Evolutionary conservation across 345 rosid genomes (phyloP), one percentile per base, ranked within the genome.

Genomic region (Ceriops decandra): DNA sequence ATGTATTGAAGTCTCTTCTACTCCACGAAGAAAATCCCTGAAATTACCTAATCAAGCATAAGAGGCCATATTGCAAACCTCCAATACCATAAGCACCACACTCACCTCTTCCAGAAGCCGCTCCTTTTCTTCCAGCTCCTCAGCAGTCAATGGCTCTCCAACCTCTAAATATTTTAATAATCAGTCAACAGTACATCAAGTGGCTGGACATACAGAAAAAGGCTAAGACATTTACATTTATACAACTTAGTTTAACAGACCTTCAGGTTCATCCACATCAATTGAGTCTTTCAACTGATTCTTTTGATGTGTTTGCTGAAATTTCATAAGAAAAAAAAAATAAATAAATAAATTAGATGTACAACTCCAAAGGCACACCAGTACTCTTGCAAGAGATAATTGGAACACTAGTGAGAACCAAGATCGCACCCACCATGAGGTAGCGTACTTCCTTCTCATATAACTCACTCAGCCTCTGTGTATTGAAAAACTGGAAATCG

Each of bases 1-100:
- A 95, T 36, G 91, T 67, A 76, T 87, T 91, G 71, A 95, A 95
- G 79, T 95, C 98, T 85, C 88, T 89, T 79, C 90, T 82, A 80
- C 95, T 88, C 97, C 98, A 91, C n/a, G 98, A 82, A 53, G 97
- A 88, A 84, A 93, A 91, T 56, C 97, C 98, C 98, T 91, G 69
- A 58, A 64, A 26, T 57, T 46, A 58, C 57, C 67, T 60, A 61
- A 52, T 53, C 56, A 68, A 51, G 59, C 56, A 46, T 68, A 57
- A 62, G 36, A 62, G 27, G 59, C 64, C 62, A 64, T 26, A 68
- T 32, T 61, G 67, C 35, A 75, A 74, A 66, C 17, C 68, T 38
- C 42, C 52, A 67, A 57, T 7, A 28, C 66, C 70, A 2, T 52
- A 73, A 60, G 60, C 8, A 58, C 54, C 31, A 9, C 51, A 76